Evolutionary conservation across 768 basidiomycete genomes (phyloP).

Genomic region (Albatrellus ellisii): DNA sequence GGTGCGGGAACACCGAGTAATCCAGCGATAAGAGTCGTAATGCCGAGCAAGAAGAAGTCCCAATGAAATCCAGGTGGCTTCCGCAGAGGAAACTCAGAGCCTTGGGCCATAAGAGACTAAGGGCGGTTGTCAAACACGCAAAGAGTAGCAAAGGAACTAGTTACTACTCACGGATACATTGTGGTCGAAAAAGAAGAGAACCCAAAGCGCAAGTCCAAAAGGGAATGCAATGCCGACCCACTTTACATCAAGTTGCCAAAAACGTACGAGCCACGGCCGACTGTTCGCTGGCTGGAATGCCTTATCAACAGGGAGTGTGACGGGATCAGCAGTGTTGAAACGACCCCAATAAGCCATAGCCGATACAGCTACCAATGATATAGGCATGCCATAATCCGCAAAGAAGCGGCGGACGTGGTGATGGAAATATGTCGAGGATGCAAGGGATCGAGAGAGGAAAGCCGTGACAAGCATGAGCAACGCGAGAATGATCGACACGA

Average conservation of each 20-base stretch:
- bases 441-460: conserved; percentile 59
- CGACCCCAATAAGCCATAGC: conserved; percentile 81
- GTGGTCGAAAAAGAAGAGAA: conserved; percentile 92
- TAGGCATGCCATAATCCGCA: conserved; percentile 86
- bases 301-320: conserved; percentile 53
- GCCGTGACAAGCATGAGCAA: conserved; percentile 64
- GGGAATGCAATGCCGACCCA: conserved; percentile 87
- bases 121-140: neutral
- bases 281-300: conserved; percentile 63
- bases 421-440: conserved; percentile 55
- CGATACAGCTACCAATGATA: conserved; percentile 63
- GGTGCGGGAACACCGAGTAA: conserved; percentile 81
- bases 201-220: conserved; percentile 80
- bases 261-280: conserved; percentile 72
- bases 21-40: conserved; percentile 82
- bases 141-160: neutral
- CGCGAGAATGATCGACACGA: conserved; percentile 61
- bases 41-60: conserved; percentile 84
- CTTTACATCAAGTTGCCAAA: conserved; percentile 80
- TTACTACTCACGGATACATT: conserved; percentile 65
- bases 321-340: conserved; percentile 45
- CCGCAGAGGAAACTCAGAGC: conserved; percentile 76
- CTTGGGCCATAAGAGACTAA: conserved; percentile 86
- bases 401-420: conserved; percentile 63
- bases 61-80: conserved; percentile 84